phyloP scores from a whole-genome alignment of 768 basidiomycete genomes.

The Terana coerulea region DNA sequence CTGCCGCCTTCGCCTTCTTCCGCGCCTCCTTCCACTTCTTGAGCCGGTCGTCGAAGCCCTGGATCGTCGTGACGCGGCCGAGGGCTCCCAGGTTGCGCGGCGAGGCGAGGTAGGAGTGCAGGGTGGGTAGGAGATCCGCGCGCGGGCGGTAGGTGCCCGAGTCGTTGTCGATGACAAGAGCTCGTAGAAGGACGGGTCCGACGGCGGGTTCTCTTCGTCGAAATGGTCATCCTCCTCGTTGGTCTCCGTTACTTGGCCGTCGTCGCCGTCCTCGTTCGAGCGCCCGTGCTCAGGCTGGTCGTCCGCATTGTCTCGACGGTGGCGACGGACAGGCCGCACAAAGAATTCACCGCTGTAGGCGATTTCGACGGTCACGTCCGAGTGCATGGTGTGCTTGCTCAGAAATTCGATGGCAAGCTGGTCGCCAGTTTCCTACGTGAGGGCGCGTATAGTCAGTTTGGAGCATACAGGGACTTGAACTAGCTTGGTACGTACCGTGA shows the following conservation, averaged over 20 bases:
- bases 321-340: constrained; percentile 24
- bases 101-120: constrained; percentile 33
- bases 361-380: constrained; percentile 39
- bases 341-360: constrained; percentile 42
- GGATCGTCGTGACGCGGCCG: constrained; percentile 33
- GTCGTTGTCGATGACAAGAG: constrained; percentile 44
- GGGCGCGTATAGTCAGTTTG: neutral
- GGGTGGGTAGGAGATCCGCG: constrained; percentile 33
- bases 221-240: neutral
- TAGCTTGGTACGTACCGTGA: constrained; percentile 28
- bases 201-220: constrained; percentile 12
- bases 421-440: constrained; percentile 36
- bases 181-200: constrained; percentile 36
- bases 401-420: constrained; percentile 40
- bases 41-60: constrained; percentile 36
- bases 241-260: neutral
- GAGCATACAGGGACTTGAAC: neutral
- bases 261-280: constrained; percentile 7
- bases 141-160: constrained; percentile 44
- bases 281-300: neutral
- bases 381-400: constrained; percentile 46
- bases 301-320: neutral
- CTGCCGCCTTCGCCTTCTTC: constrained; percentile 26
- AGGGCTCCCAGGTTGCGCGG: constrained; percentile 34
- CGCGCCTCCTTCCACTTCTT: constrained; percentile 31